Evolutionary conservation across 2,329 filamentous ascomycete genomes (phyloP), one percentile per base, ranked within the genome.

Genomic region (Emergomyces orientalis): DNA sequence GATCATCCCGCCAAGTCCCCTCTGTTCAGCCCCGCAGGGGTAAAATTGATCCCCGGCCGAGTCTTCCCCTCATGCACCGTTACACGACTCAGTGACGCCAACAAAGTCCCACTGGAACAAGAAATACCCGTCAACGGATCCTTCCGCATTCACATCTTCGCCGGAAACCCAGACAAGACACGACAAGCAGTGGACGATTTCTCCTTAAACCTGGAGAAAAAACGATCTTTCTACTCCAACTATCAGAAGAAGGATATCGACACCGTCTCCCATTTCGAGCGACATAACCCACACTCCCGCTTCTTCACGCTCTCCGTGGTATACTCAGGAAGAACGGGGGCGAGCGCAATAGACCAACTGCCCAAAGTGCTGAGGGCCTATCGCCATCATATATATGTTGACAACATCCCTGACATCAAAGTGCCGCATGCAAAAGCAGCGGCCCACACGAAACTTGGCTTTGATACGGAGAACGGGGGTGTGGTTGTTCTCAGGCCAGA

Each of bases 61-160:
- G 84, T 92, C 45, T 84, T 96, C 70, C 85, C 84, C 57, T 90
- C 90, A 62, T 83, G 89, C 25, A 87, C 90, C 65, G 92, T 96
- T 13, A 96, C 91, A 0, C 85, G 92, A 58, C 89, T 96, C 27
- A 86, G 88, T 0, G 92, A 97, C 72, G 89, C 91, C 72, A 96
- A 96, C 75, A 86, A 90, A 5, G 91, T 96, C 1, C 89, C 95
- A 69, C 82, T 96, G 11, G 92, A 96, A 76, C 91, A 96, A 75
- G 89, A 95, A 71, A 83, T 96, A 39, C 91, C 91, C 0, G 80
- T 92, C 64, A 96, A 96, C 75, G 91, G 91, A 52, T 87, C 91
- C 1, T 96, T 92, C 81, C 84, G 91, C 62, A 81, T 96, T 65
- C 95, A 91, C 73, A 75, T 96, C 66, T 96, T 95, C 73, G 91